phyloP scores from a whole-genome alignment of 1,139 yeast species.

The Zygosaccharomyces pseudobailii region DNA sequence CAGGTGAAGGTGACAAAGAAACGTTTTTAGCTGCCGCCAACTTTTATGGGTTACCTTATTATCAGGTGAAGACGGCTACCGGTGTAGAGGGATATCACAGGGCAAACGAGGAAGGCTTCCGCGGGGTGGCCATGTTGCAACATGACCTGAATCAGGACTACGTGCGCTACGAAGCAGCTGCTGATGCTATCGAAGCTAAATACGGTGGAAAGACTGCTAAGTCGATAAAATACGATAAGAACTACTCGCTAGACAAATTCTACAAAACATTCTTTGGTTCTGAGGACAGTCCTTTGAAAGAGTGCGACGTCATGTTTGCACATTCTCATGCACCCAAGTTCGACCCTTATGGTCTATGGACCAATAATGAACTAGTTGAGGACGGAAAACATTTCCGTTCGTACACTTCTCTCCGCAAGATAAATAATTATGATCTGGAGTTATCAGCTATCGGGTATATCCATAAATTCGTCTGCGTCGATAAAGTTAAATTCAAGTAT shows the following conservation, averaged over 20 bases:
- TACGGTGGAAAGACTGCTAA: constrained; percentile 7
- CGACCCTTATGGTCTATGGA: constrained; percentile 27
- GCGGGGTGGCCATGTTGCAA: constrained; percentile 33
- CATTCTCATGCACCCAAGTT: constrained; percentile 34
- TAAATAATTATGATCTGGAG: constrained; percentile 31
- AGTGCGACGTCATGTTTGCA: constrained; percentile 30
- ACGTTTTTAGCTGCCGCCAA: constrained; percentile 78
- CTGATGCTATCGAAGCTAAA: constrained; percentile 14
- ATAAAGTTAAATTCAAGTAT: constrained; percentile 23
- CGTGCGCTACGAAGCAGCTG: constrained; percentile 19
- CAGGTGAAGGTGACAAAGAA: constrained; percentile 91
- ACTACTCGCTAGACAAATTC: constrained; percentile 22
- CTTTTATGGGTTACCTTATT: constrained; percentile 53
- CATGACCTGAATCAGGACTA: constrained; percentile 32
- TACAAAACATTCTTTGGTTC: constrained; percentile 22
- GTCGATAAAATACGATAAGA: constrained; percentile 18
- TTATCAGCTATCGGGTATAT: constrained; percentile 27
- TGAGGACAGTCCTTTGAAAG: constrained; percentile 10
- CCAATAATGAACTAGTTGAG: constrained; percentile 22
- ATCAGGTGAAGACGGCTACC: constrained; percentile 55
- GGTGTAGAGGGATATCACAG: constrained; percentile 32
- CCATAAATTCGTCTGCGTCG: constrained; percentile 26
- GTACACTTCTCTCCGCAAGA: constrained; percentile 21
- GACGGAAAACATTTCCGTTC: constrained; percentile 31
- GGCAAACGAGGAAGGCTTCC: constrained; percentile 21